Evolutionary conservation across 2,329 filamentous ascomycete genomes (phyloP).

Genomic region (Sphaerulina vaccinii): DNA sequence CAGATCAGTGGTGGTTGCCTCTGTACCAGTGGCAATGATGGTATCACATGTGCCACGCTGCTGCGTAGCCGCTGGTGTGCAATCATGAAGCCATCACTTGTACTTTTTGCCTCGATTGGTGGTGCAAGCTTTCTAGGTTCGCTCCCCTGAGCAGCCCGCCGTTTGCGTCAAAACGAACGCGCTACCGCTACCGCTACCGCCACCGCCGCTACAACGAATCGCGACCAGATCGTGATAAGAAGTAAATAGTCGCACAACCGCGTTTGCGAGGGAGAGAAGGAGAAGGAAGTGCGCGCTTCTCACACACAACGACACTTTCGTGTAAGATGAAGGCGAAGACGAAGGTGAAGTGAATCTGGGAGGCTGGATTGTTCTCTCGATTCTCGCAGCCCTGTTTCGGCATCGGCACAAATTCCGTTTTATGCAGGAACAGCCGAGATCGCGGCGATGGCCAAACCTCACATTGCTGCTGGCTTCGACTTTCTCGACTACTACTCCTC

Average conservation of each 20-base stretch:
- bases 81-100: constrained; percentile 33
- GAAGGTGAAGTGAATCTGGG: too few species aligned
- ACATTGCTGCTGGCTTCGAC: background rate
- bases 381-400: too few species aligned
- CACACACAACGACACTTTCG: too few species aligned
- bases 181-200: too few species aligned
- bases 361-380: too few species aligned
- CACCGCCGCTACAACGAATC: background rate
- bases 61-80: constrained; percentile 28
- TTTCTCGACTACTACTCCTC: background rate
- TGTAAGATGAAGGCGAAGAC: too few species aligned
- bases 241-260: background rate
- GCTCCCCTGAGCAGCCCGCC: background rate
- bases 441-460: constrained; percentile 5
- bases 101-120: constrained; percentile 17
- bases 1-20: constrained; percentile 5
- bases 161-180: constrained; percentile 5
- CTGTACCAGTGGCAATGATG: background rate
- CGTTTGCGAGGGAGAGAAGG: background rate
- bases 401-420: too few species aligned
- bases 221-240: background rate
- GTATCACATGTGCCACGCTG: constrained; percentile 15
- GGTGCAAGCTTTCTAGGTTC: constrained; percentile 4
- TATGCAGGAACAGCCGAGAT: background rate
- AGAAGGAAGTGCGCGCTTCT: too few species aligned